Base-by-base conservation (phyloP, 345 rosid genomes). In the Gossypium longicalyx region DNA sequence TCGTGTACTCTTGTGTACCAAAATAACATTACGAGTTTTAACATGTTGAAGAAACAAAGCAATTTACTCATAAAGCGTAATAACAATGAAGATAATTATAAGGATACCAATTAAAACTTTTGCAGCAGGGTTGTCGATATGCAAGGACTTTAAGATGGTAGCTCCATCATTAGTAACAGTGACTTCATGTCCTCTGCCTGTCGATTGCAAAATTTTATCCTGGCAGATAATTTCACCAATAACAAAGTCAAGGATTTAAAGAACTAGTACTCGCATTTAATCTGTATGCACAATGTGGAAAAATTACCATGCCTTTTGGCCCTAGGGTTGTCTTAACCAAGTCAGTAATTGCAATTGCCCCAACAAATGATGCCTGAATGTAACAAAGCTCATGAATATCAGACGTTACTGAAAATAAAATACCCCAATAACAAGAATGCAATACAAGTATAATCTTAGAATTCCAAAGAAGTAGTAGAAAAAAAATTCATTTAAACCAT, bases 81-180 rank as follows among this genome's bases (percentile, higher is more conserved):
- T 19, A n/a, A 58, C 71, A 38, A 54, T 4, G 7, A 72, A 64
- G 11, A 49, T 38, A n/a, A 54, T 22, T 3, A 13, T 4, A 73
- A 83, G 86, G 89, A 91, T 90, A 95, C 98, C 99, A 62, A 95
- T 85, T 70, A 95, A 96, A 77, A 95, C 98, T 85, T 93, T 91
- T 56, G 98, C 99, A 27, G 99, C 99, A 11, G 99, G 91, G 81
- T 93, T 95, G 84, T 93, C 98, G 58, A 95, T 89, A 80, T 88
- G 98, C 3, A 95, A 87, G 67, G 98, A 95, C 85, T 95, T 95
- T 53, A 95, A 87, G 79, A 93, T 95, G 75, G 99, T 95, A 41
- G 98, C 98, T 65, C 99, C 99, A 77, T 95, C 99, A 80, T 95
- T 95, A 3, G 98, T 93, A 73, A 93, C 99, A 77, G 97, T 91